Evolutionary conservation across 208 protist species (phyloP).

Genomic region (Trypanosoma theileri): DNA sequence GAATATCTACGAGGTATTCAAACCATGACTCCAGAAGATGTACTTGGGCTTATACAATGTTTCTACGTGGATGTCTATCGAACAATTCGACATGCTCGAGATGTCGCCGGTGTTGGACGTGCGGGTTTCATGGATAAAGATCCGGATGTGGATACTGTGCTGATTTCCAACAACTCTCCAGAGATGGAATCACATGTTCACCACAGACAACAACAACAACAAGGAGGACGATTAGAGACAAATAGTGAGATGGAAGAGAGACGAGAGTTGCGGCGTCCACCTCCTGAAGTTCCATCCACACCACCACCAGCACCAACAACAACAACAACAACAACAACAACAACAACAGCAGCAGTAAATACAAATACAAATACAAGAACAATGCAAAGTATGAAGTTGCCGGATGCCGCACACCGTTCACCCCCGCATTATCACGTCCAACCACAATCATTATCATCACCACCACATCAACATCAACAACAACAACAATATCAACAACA

Average conservation of each 20-base stretch:
- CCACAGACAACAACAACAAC: no score
- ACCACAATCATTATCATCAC: background rate
- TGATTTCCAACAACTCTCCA: constrained; percentile 1
- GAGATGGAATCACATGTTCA: constrained; percentile 6
- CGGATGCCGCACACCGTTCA: no score
- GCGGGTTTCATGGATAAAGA: constrained; percentile 52
- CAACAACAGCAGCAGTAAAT: no score
- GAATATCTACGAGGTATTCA: constrained; percentile 56
- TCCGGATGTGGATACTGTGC: constrained; percentile 23
- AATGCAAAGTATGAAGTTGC: no score
- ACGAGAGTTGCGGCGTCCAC: no score
- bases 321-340: no score
- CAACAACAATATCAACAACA: background rate
- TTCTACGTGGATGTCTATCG: constrained; percentile 78
- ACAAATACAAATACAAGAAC: no score
- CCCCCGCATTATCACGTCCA: background rate
- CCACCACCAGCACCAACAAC: no score
- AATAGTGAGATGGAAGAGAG: no score
- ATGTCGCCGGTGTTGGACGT: constrained; percentile 36
- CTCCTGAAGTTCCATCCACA: no score
- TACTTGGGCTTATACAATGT: constrained; percentile 65
- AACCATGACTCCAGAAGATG: constrained; percentile 69
- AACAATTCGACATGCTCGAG: constrained; percentile 44
- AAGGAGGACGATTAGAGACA: no score
- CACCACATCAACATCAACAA: background rate